Base-by-base conservation (phyloP, 345 rosid species). In the Pistacia atlantica region DNA sequence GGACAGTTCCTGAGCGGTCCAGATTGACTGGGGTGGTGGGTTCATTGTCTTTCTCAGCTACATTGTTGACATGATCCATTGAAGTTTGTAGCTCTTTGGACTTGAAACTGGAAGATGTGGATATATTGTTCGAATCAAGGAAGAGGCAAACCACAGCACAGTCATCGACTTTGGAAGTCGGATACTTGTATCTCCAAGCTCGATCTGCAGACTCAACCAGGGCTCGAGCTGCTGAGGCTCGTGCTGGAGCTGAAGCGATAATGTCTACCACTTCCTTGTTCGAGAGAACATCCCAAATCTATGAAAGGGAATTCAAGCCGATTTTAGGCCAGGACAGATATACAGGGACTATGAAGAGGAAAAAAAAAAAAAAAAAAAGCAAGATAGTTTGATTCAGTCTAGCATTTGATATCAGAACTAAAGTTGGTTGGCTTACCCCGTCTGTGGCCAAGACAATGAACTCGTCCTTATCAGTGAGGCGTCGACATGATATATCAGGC, bases 261-360 rank as follows among this genome's bases (percentile, higher is more conserved):
- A 91, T 91, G 69, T 87, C 91, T 18, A 96, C 95, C 68, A 89
- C 99, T 77, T 94, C 98, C 78, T 89, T 79, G 65, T 94, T 96
- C 28, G 99, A 82, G 56, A 96, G 94, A 73, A 96, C 98, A 86
- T 94, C 99, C 99, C 99, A 96, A 37, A 95, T 86, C 98, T 95
- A 80, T 56, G 74, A 72, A 61, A 16, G 28, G 45, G 5, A 18
- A 67, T 31, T 20, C 6, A 67, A 42, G 51, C 16, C 59, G 56
- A 75, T 8, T 28, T 72, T 22, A 22, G 14, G 57, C 48, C 42
- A 12, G 38, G 56, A 42, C 45, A 62, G 31, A 16, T 28, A 17
- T 0, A 31, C 33, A 46, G 49, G 49, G 46, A 25, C 28, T 13
- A 60, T 48, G 33, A 71, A 72, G 4, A 4, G 17, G 65, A 14